A percentile compares a stretch with the other conserved stretches of the same genome.
Conservation (phyloP, 768 basidiomycete genomes). For the Sistotremastrum niveocremeum region DNA sequence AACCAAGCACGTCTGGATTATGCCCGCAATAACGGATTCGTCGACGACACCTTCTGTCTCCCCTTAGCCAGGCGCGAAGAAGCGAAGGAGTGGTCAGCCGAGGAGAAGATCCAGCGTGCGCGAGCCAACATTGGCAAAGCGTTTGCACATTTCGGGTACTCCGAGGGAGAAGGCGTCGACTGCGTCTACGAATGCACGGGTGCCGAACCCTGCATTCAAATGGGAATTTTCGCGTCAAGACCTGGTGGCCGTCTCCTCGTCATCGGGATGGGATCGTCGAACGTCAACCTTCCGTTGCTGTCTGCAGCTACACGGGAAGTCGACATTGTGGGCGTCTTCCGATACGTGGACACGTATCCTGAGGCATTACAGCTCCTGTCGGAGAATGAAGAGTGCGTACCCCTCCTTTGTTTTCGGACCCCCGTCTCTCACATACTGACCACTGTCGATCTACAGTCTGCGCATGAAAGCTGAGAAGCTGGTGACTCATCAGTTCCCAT, state of each 20-base stretch:
- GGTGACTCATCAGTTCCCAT: constrained; percentile 61
- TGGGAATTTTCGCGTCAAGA: constrained; percentile 71
- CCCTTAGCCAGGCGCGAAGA: constrained; percentile 29
- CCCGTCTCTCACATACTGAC: no score
- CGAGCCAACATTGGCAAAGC: constrained; percentile 40
- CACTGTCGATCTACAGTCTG: neutral
- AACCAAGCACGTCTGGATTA: constrained; percentile 72
- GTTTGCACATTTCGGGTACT: constrained; percentile 34
- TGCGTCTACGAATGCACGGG: constrained; percentile 93
- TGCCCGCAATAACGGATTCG: constrained; percentile 63
- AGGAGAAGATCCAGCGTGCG: constrained; percentile 46
- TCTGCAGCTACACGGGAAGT: constrained; percentile 79
- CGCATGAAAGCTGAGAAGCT: constrained; percentile 56
- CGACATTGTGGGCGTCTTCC: constrained; percentile 85
- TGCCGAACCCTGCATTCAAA: constrained; percentile 82
- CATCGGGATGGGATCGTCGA: constrained; percentile 89
- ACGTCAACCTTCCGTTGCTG: constrained; percentile 70
- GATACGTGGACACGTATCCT: constrained; percentile 83
- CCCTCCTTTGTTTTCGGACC: no score
- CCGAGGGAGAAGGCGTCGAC: constrained; percentile 69
- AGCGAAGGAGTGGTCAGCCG: constrained; percentile 28
- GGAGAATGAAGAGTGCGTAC: constrained; percentile 29
- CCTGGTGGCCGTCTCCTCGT: constrained; percentile 86
- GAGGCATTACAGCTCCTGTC: constrained; percentile 72
- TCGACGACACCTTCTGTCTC: constrained; percentile 55